Evolutionary conservation across 768 basidiomycete species (phyloP).

Genomic region (Pulveroboletus sp.): DNA sequence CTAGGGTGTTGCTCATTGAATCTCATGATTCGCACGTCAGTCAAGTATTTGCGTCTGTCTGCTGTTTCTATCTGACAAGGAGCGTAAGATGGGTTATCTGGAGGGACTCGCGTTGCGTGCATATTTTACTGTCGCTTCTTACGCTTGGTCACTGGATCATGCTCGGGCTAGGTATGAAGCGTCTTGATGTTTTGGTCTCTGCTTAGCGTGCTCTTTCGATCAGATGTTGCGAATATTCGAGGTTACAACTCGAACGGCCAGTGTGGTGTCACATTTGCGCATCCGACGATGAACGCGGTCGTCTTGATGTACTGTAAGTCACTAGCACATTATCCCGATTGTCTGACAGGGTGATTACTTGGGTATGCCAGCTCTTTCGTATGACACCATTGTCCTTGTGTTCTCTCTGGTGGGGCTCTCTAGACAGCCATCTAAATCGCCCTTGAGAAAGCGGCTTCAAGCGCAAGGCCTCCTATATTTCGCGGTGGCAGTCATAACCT

Average conservation of each 20-base stretch:
- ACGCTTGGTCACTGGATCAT: slow-evolving; percentile 23
- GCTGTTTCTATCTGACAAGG: neutral
- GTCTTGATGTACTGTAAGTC: slow-evolving; percentile 21
- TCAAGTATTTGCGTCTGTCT: neutral
- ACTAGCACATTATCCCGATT: neutral
- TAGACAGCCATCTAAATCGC: slow-evolving; percentile 10
- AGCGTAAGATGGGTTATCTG: slow-evolving; percentile 28
- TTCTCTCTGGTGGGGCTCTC: slow-evolving; percentile 18
- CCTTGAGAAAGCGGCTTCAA: slow-evolving; percentile 14
- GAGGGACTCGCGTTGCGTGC: slow-evolving; percentile 17
- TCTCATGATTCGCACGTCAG: slow-evolving; percentile 30
- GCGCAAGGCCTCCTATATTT: slow-evolving; percentile 24
- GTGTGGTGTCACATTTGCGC: slow-evolving; percentile 1
- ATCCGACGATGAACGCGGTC: slow-evolving; percentile 1
- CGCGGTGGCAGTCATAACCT: slow-evolving; percentile 12
- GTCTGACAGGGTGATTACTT: neutral
- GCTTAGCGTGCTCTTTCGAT: neutral
- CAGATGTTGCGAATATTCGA: slow-evolving; percentile 15
- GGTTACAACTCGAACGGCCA: neutral
- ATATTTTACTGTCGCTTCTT: slow-evolving; percentile 8
- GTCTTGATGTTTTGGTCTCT: neutral
- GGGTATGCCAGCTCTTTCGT: slow-evolving; percentile 17
- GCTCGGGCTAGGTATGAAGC: slow-evolving; percentile 12
- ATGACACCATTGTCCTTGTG: slow-evolving; percentile 19
- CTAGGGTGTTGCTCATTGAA: slow-evolving; percentile 23